These are phyloP conservation scores for Pontederia paniculata DNA, from an alignment of 176 grass and related monocot species.

Conservation along the genomic window DNA sequence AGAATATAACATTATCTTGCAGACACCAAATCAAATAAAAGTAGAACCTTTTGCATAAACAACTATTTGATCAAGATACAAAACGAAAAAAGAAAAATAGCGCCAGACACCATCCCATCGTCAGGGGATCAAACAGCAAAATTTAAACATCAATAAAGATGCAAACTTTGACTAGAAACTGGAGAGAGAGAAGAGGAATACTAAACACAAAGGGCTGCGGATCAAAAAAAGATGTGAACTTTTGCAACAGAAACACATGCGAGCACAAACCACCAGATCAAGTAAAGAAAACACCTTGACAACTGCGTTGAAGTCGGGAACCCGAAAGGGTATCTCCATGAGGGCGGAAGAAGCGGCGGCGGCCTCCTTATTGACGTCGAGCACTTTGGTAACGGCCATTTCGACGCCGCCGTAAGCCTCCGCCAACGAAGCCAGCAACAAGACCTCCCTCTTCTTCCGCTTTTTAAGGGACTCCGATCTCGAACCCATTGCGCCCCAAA, in stretches of 20 bases:
- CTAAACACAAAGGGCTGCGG: too few relatives aligned
- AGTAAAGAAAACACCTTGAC: constrained; percentile 5
- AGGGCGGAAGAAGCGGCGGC: background rate
- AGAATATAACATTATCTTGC: background rate
- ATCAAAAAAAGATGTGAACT: too few relatives aligned
- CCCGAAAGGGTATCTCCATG: background rate
- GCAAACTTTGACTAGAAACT: too few relatives aligned
- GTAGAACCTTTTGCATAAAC: too few relatives aligned
- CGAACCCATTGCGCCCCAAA: background rate
- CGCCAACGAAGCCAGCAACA: background rate
- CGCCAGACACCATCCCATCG: too few relatives aligned
- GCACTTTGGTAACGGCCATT: background rate
- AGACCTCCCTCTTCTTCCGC: background rate
- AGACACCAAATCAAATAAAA: too few relatives aligned
- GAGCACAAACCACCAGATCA: too few relatives aligned
- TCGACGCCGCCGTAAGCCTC: background rate
- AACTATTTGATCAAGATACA: too few relatives aligned
- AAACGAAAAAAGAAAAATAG: too few relatives aligned
- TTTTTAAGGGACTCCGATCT: background rate
- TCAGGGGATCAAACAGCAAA: too few relatives aligned
- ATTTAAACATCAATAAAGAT: too few relatives aligned
- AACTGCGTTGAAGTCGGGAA: background rate
- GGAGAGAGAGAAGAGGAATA: background rate
- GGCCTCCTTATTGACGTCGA: background rate
- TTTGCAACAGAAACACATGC: too few relatives aligned